A percentile compares a stretch with the other conserved stretches of the same genome.
Evolutionary conservation across 2,329 filamentous ascomycete genomes (phyloP).

Genomic region (Talaromyces sp.): DNA sequence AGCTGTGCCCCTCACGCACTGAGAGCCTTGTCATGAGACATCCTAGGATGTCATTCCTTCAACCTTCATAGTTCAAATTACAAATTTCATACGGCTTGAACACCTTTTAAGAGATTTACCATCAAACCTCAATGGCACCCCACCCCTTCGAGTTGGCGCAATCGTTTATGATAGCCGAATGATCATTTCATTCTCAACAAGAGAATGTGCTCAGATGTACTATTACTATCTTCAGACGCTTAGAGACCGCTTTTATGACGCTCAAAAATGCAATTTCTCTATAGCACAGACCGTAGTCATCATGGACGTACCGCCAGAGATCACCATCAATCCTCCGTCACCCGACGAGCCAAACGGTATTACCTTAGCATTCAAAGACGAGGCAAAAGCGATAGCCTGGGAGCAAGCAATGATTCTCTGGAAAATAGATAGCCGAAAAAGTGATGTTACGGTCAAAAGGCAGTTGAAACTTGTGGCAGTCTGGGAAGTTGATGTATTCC

Average conservation of each 20-base stretch:
- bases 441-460: not conserved
- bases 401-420: not conserved
- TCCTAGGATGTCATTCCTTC: not conserved
- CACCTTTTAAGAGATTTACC: too few species aligned
- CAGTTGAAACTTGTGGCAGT: not conserved
- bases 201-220: not conserved
- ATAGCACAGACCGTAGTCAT: not conserved
- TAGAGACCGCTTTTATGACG: not conserved
- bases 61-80: not conserved
- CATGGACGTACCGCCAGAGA: not conserved
- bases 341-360: not conserved
- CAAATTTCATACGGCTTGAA: not conserved
- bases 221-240: not conserved
- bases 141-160: not conserved
- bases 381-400: not conserved
- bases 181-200: not conserved
- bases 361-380: not conserved
- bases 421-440: not conserved
- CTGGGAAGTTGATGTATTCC: not conserved
- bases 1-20: not conserved
- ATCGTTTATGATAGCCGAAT: not conserved
- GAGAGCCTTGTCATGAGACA: not conserved
- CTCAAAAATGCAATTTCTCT: not conserved
- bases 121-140: not conserved
- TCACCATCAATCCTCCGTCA: not conserved